These are phyloP conservation scores for Silene conica DNA, from an alignment of 148 eudicot genomes.

Conservation along the genomic window DNA sequence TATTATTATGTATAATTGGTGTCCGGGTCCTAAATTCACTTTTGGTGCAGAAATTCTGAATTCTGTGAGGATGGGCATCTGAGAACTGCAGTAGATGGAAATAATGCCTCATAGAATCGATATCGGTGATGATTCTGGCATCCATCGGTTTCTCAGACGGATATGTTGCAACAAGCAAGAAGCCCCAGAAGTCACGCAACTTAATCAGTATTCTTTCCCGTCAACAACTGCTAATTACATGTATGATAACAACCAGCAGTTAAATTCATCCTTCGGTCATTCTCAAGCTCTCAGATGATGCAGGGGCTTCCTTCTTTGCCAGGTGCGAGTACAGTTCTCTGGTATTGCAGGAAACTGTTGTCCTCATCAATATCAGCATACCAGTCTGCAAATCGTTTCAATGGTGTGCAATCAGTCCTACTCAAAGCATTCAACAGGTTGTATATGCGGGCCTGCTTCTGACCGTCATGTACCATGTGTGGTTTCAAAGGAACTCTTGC, in stretches of 20 bases:
- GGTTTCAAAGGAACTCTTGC: too few relatives aligned
- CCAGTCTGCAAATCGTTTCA: too few relatives aligned
- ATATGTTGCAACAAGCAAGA: slow-evolving; percentile 60
- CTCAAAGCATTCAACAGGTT: too few relatives aligned
- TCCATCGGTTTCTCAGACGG: slow-evolving; percentile 58
- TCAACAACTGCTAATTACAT: slow-evolving; percentile 63
- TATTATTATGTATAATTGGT: neutral
- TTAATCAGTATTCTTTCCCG: slow-evolving; percentile 63
- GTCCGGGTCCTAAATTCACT: neutral
- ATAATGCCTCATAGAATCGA: slow-evolving; percentile 52
- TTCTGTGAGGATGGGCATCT: slow-evolving; percentile 70
- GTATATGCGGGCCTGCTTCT: too few relatives aligned
- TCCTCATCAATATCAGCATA: too few relatives aligned
- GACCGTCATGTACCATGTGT: too few relatives aligned
- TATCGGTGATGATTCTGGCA: slow-evolving; percentile 39
- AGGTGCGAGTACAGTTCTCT: too few relatives aligned
- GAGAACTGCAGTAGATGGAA: slow-evolving; percentile 51
- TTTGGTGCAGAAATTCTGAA: slow-evolving; percentile 60
- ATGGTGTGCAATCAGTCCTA: too few relatives aligned
- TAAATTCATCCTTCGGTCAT: slow-evolving; percentile 49
- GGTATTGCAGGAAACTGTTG: too few relatives aligned
- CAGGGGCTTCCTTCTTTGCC: slow-evolving; percentile 63
- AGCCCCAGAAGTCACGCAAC: slow-evolving; percentile 46
- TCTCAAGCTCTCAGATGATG: slow-evolving; percentile 63
- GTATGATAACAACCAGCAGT: slow-evolving; percentile 62